Evolutionary conservation across 768 basidiomycete species (phyloP).

Genomic region (Lactarius vividus): DNA sequence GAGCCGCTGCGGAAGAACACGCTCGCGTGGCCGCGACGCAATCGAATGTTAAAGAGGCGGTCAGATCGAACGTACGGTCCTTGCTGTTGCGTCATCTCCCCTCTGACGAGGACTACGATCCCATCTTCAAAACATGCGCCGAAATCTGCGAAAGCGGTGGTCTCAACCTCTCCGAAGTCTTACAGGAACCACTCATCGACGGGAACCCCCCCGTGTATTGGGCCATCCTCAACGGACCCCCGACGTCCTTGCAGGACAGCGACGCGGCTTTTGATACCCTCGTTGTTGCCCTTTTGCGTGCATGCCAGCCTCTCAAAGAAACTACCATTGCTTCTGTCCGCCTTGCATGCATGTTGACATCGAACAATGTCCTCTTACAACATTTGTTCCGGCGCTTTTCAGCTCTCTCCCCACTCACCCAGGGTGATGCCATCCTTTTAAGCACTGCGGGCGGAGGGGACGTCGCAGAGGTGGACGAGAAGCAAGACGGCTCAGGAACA

Average conservation of each 20-base stretch:
- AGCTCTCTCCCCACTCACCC: constrained; percentile 51
- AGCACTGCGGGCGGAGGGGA: constrained; percentile 45
- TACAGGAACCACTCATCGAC: constrained; percentile 65
- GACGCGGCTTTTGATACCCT: constrained; percentile 30
- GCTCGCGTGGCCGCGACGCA: background rate
- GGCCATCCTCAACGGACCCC: constrained; percentile 58
- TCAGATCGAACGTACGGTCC: constrained; percentile 14
- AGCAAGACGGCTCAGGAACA: constrained; percentile 38
- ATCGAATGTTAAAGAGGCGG: background rate
- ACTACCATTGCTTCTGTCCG: constrained; percentile 45
- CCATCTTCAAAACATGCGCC: constrained; percentile 57
- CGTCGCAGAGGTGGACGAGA: constrained; percentile 48
- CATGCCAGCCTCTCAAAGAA: constrained; percentile 39
- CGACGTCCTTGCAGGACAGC: constrained; percentile 17
- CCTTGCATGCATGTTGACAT: constrained; percentile 61
- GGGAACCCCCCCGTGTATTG: constrained; percentile 67
- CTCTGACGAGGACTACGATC: constrained; percentile 31
- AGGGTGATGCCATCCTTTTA: constrained; percentile 48
- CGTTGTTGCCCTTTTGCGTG: constrained; percentile 50
- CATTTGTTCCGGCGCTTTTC: constrained; percentile 47
- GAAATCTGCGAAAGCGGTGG: constrained; percentile 51
- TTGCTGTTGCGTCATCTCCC: constrained; percentile 40
- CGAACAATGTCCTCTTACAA: constrained; percentile 60
- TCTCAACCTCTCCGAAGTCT: constrained; percentile 49
- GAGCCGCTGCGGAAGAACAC: constrained; percentile 2